These are phyloP conservation scores for Caloboletus firmus DNA, from an alignment of 1,284 basidiomycete species.

Conservation along the genomic window DNA sequence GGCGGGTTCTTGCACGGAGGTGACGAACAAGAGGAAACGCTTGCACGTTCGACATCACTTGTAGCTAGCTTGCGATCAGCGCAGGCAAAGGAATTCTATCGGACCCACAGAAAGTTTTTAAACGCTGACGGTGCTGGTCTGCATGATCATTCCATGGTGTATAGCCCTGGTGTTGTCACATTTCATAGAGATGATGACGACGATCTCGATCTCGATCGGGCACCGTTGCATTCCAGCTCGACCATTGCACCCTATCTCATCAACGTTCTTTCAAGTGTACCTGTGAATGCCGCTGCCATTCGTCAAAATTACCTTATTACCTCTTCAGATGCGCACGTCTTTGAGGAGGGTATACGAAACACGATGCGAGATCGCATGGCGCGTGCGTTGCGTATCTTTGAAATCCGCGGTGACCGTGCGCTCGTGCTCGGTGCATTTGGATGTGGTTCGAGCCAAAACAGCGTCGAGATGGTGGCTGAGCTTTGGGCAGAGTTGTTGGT, in stretches of 20 bases:
- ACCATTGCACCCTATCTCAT: slow-evolving; percentile 44
- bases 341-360: slow-evolving; percentile 42
- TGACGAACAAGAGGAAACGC: slow-evolving; percentile 47
- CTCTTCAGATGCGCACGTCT: slow-evolving; percentile 37
- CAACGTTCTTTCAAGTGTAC: slow-evolving; percentile 47
- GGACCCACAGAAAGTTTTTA: slow-evolving; percentile 39
- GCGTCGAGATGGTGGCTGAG: slow-evolving; percentile 41
- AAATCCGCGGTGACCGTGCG: slow-evolving; percentile 42
- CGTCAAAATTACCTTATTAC: slow-evolving; percentile 41
- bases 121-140: slow-evolving; percentile 40
- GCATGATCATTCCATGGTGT: slow-evolving; percentile 51
- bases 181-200: slow-evolving; percentile 46
- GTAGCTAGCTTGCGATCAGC: slow-evolving; percentile 42
- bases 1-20: slow-evolving; percentile 49
- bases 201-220: slow-evolving; percentile 11
- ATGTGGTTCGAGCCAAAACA: slow-evolving; percentile 45
- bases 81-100: slow-evolving; percentile 45
- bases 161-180: slow-evolving; percentile 48
- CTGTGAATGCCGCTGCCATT: slow-evolving; percentile 46
- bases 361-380: slow-evolving; percentile 38
- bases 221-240: slow-evolving; percentile 9
- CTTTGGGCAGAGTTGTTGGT: slow-evolving; percentile 50
- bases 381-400: slow-evolving; percentile 46
- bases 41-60: slow-evolving; percentile 47
- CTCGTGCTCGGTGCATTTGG: slow-evolving; percentile 53